A percentile compares a stretch with the other conserved stretches of the same genome.
Evolutionary conservation across 768 basidiomycete species (phyloP).

Genomic region (Tulasnella sp.): DNA sequence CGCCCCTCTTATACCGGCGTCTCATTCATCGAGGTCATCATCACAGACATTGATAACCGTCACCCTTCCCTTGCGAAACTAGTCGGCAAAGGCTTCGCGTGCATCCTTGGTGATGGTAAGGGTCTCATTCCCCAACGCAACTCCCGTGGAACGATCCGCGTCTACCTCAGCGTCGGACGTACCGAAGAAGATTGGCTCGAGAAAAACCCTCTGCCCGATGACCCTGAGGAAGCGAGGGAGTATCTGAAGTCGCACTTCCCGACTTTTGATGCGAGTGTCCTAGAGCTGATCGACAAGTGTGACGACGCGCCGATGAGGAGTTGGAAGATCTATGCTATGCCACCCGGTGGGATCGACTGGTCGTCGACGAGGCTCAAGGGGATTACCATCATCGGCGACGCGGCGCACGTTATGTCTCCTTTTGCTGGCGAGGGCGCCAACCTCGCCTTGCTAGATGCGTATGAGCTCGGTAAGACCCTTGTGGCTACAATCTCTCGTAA

Average conservation of each 20-base stretch:
- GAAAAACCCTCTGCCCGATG: slow-evolving; percentile 16
- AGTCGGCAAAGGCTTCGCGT: slow-evolving; percentile 26
- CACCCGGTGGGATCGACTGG: slow-evolving; percentile 16
- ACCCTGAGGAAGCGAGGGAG: not conserved
- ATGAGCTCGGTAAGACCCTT: slow-evolving; percentile 17
- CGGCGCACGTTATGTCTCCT: slow-evolving; percentile 31
- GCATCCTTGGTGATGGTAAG: slow-evolving; percentile 23
- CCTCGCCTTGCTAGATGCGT: slow-evolving; percentile 27
- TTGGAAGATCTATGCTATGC: slow-evolving; percentile 18
- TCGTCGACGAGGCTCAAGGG: slow-evolving; percentile 6
- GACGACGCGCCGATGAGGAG: slow-evolving; percentile 18
- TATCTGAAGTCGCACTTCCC: slow-evolving; percentile 14
- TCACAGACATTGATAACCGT: slow-evolving; percentile 19
- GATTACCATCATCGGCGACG: slow-evolving; percentile 28
- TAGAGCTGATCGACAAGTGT: slow-evolving; percentile 17
- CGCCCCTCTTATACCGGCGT: slow-evolving; percentile 29
- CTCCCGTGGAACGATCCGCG: slow-evolving; percentile 22
- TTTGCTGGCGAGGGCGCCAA: slow-evolving; percentile 33
- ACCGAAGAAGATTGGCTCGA: slow-evolving; percentile 16
- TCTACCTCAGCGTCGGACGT: slow-evolving; percentile 21
- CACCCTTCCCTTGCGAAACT: slow-evolving; percentile 23
- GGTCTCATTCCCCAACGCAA: slow-evolving; percentile 29
- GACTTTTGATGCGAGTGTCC: slow-evolving; percentile 11
- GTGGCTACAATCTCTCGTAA: not conserved
- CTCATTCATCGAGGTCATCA: slow-evolving; percentile 20